These are phyloP conservation scores for Akanthomyces dipterigenus DNA, from an alignment of 2,329 filamentous ascomycete genomes.

Conservation along the genomic window DNA sequence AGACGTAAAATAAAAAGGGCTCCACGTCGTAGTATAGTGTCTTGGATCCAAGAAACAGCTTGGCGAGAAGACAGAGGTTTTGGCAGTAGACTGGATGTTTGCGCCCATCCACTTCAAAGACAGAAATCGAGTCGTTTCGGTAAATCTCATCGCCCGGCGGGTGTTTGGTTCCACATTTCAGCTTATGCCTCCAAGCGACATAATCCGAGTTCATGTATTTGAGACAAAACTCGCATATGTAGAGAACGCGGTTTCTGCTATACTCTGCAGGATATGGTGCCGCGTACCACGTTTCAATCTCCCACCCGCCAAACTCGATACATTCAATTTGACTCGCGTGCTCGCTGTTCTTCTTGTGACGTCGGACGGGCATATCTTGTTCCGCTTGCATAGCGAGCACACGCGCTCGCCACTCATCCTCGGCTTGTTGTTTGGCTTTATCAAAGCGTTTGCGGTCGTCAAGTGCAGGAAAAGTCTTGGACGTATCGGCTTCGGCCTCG, in stretches of 20 bases:
- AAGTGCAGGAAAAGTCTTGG: conserved; percentile 73
- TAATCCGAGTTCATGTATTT: conserved; percentile 99
- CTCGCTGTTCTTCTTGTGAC: conserved; percentile 68
- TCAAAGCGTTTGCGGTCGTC: conserved; percentile 84
- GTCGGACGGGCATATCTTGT: conserved; percentile 55
- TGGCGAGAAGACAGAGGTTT: conserved; percentile 90
- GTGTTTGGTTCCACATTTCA: conserved; percentile 94
- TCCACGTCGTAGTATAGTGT: conserved; percentile 98
- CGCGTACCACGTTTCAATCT: conserved; percentile 99
- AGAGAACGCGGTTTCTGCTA: conserved; percentile 91
- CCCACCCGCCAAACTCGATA: conserved; percentile 94
- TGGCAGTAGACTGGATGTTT: conserved; percentile 99
- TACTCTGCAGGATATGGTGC: conserved; percentile 98
- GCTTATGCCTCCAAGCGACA: conserved; percentile 94
- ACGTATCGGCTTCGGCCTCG: conserved; percentile 85
- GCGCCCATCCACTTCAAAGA: conserved; percentile 95
- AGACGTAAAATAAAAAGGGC: conserved; percentile 93
- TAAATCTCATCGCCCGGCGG: conserved; percentile 98
- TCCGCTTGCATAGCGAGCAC: conserved; percentile 55
- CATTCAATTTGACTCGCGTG: conserved; percentile 96
- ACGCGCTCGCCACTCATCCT: conserved; percentile 79
- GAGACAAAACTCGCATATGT: conserved; percentile 97
- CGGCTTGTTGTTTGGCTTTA: conserved; percentile 80
- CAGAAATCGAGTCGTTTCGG: conserved; percentile 79
- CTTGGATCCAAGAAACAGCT: conserved; percentile 96